Conservation (phyloP, 2,329 filamentous ascomycete genomes). For the Alternaria arbusti region DNA sequence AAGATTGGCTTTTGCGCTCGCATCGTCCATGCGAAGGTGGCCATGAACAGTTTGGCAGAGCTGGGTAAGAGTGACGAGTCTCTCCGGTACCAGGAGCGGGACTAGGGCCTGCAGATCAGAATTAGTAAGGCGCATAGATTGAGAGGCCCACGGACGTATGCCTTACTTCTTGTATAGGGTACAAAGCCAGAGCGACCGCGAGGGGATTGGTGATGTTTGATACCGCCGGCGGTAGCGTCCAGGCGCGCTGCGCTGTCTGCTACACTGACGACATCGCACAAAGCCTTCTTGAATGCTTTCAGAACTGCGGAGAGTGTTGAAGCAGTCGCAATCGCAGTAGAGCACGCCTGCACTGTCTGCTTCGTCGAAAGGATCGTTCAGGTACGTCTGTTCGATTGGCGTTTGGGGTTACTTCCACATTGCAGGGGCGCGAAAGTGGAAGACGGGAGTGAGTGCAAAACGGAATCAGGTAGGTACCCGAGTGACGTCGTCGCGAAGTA, state of each 20-base stretch:
- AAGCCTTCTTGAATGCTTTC: not conserved
- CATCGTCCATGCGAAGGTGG: conserved; percentile 12
- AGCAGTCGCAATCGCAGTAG: not conserved
- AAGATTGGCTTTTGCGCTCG: conserved; percentile 9
- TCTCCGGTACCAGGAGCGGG: conserved; percentile 7
- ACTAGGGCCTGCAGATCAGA: conserved; percentile 1
- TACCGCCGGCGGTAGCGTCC: conserved; percentile 2
- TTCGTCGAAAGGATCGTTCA: not conserved
- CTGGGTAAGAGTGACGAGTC: conserved; percentile 5
- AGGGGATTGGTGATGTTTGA: conserved; percentile 4
- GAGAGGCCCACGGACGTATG: not conserved
- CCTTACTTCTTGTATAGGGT: conserved; percentile 15
- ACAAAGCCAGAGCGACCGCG: not conserved
- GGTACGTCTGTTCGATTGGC: not conserved
- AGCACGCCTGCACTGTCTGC: not conserved
- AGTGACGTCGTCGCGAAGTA: not conserved
- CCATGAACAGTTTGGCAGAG: conserved; percentile 6
- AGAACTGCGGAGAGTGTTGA: not conserved
- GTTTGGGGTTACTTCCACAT: not conserved
- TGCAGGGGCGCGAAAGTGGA: not conserved
- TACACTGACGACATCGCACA: not conserved
- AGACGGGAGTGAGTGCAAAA: not conserved
- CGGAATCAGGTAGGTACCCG: not conserved
- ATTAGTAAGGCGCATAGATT: not conserved
- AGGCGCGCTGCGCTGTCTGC: not conserved